phyloP scores from a whole-genome alignment of 176 grass and related monocot species.

The Aegilops longissima region DNA sequence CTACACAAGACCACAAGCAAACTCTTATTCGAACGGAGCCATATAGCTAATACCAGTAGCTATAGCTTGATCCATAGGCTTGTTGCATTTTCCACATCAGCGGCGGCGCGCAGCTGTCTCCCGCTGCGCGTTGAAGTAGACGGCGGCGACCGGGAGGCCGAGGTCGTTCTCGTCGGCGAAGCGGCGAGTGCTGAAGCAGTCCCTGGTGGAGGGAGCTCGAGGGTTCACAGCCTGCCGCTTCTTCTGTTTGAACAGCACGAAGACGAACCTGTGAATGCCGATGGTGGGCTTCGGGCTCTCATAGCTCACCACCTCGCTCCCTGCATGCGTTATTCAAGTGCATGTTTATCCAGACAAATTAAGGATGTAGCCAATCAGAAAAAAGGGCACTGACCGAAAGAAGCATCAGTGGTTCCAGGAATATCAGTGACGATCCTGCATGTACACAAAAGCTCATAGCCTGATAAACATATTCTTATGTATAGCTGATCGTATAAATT shows the following conservation, averaged over 20 bases:
- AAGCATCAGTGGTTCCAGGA: neutral
- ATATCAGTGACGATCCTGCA: constrained; percentile 10
- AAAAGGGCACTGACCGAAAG: neutral
- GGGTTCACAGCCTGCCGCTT: neutral
- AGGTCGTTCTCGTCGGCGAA: neutral
- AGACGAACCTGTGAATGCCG: neutral
- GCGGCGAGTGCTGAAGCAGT: neutral
- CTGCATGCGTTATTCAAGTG: neutral
- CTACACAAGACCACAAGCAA: neutral
- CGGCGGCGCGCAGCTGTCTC: neutral
- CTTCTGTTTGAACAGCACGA: neutral
- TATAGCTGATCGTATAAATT: neutral
- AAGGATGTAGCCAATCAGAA: neutral
- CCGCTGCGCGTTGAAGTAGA: constrained; percentile 7
- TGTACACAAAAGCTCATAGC: neutral
- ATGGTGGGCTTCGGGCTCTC: neutral
- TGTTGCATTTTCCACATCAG: neutral
- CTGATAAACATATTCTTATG: neutral
- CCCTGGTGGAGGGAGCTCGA: neutral
- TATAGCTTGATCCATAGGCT: constrained; percentile 14
- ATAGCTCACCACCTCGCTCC: neutral
- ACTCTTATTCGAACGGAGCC: constrained; percentile 6
- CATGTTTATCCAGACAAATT: neutral
- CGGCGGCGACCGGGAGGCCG: neutral
- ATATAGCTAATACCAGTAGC: neutral